phyloP scores from a whole-genome alignment of 768 basidiomycete species.

The Chalciporus pseudorubinellus region DNA sequence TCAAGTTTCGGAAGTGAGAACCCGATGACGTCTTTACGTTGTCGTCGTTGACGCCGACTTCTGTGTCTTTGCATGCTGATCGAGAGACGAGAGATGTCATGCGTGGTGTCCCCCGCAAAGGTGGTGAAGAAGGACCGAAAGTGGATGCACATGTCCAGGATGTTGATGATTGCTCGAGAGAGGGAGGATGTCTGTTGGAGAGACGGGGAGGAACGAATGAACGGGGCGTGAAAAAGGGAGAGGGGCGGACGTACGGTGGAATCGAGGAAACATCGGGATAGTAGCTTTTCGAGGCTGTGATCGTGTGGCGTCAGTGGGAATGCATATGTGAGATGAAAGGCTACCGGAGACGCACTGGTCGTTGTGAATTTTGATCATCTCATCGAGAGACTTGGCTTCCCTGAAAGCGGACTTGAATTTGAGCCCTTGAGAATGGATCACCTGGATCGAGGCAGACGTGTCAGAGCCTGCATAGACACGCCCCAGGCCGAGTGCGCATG shows the following conservation, averaged over 20 bases:
- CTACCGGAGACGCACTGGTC: conserved; percentile 56
- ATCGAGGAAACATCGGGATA: conserved; percentile 62
- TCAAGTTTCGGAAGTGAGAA: conserved; percentile 45
- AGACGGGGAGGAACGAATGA: not conserved
- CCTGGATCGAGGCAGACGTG: conserved; percentile 39
- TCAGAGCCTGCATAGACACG: not conserved
- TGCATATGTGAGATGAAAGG: not conserved
- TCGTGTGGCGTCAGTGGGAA: conserved; percentile 1
- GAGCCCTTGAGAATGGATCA: conserved; percentile 61
- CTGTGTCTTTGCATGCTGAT: conserved; percentile 57
- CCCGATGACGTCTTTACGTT: conserved; percentile 57
- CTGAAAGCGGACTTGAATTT: conserved; percentile 58
- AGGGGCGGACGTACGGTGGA: conserved; percentile 43
- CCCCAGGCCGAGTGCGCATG: not conserved
- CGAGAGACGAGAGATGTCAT: conserved; percentile 51
- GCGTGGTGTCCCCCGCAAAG: conserved; percentile 60
- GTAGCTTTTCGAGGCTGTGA: conserved; percentile 56
- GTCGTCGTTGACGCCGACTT: conserved; percentile 55
- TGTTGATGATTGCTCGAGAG: conserved; percentile 61
- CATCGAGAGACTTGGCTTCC: conserved; percentile 63
- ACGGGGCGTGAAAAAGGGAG: not conserved
- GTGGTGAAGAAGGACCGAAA: conserved; percentile 64
- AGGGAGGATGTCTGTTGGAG: conserved; percentile 58
- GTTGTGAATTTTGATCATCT: conserved; percentile 68
- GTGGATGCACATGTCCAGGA: conserved; percentile 71